Evolutionary conservation across 2,329 filamentous ascomycete species (phyloP).

Genomic region (Diaporthe citri): DNA sequence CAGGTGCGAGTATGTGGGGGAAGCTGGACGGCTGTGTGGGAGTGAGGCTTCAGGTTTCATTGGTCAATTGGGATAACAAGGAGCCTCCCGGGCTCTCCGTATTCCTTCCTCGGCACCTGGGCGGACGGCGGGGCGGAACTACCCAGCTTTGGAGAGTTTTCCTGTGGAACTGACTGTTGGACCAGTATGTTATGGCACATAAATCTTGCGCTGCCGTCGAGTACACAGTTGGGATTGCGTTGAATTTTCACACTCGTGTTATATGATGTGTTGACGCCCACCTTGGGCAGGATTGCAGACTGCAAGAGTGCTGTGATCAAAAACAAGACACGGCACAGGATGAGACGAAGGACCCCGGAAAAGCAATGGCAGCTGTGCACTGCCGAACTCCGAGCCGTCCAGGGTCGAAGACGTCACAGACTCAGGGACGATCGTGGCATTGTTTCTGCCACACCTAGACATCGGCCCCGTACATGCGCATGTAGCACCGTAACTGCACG

Average conservation of each 20-base stretch:
- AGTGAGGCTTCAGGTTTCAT: not conserved
- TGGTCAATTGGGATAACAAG: not conserved
- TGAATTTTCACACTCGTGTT: not conserved
- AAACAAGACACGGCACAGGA: not conserved
- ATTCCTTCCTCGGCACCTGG: not conserved
- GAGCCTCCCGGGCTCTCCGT: not conserved
- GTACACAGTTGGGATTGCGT: not conserved
- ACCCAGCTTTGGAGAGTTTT: not conserved
- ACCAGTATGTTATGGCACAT: not conserved
- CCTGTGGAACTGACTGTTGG: not conserved
- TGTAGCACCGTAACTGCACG: not conserved
- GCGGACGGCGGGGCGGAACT: not conserved
- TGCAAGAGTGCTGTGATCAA: not conserved
- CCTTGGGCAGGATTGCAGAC: not conserved
- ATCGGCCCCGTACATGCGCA: not conserved
- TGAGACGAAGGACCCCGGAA: not conserved
- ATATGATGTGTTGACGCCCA: not conserved
- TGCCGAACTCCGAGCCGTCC: conserved; percentile 23
- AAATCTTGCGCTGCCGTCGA: not conserved
- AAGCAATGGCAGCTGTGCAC: conserved; percentile 3
- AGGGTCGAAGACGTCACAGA: conserved; percentile 24
- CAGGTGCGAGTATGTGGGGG: too few species aligned
- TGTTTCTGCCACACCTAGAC: not conserved
- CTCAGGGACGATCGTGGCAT: conserved; percentile 3
- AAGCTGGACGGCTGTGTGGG: not conserved